Evolutionary conservation across 2,329 filamentous ascomycete species (phyloP).

Genomic region (Annulohypoxylon truncatum): DNA sequence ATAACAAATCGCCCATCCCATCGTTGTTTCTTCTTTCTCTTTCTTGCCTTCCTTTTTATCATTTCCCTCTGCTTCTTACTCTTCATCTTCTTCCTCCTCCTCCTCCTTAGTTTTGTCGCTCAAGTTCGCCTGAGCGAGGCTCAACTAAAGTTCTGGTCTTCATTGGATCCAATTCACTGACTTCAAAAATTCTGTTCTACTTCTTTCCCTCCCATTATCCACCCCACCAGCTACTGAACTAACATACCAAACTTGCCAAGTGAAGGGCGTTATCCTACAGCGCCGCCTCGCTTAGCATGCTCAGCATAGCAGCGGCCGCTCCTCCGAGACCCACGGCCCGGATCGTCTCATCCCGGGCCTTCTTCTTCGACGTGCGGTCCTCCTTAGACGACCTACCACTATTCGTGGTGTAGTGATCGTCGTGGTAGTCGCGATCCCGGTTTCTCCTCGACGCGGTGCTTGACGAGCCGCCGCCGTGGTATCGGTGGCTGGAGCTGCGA

Average conservation of each 20-base stretch:
- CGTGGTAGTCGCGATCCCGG: conserved; percentile 50
- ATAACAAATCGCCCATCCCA: not conserved
- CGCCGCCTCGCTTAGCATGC: conserved; percentile 69
- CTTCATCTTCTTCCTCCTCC: not conserved
- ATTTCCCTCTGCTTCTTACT: not conserved
- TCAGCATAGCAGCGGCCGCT: conserved; percentile 68
- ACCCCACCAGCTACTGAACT: too few relatives aligned
- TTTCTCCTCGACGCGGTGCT: conserved; percentile 48
- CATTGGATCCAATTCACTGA: not conserved
- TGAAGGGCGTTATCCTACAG: conserved; percentile 32
- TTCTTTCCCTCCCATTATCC: not conserved
- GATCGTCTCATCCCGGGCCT: conserved; percentile 64
- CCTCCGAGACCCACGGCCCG: conserved; percentile 70
- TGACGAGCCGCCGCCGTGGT: conserved; percentile 55
- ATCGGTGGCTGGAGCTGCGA: conserved; percentile 50
- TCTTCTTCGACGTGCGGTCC: conserved; percentile 56
- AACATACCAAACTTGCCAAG: not conserved
- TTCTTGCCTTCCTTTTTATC: not conserved
- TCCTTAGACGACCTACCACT: conserved; percentile 48
- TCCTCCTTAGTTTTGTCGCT: not conserved
- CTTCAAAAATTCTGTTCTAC: not conserved
- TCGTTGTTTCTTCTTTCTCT: not conserved
- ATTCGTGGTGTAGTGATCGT: conserved; percentile 43
- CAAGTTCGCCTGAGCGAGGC: not conserved
- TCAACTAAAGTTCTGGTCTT: not conserved